phyloP scores from a whole-genome alignment of 2,329 filamentous ascomycete species.

The Capronia americana region DNA sequence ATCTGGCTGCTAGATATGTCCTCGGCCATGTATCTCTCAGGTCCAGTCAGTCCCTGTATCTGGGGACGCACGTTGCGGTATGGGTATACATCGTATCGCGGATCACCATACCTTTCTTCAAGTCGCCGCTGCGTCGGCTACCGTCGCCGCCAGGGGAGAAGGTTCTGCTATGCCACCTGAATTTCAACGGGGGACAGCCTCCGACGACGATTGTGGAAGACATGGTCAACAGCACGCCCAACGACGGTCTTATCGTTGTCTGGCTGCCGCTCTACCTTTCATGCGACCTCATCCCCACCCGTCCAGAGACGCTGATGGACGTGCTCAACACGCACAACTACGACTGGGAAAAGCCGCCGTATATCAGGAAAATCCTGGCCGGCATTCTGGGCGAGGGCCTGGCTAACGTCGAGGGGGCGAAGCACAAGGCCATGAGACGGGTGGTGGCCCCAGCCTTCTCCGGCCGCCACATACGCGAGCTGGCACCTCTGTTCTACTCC shows the following conservation, averaged over 20 bases:
- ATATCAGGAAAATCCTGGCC: constrained; percentile 53
- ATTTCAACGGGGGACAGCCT: constrained; percentile 12
- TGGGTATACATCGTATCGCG: constrained; percentile 14
- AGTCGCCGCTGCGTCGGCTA: constrained; percentile 17
- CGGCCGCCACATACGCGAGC: constrained; percentile 80
- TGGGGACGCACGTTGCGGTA: background rate
- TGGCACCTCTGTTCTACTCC: constrained; percentile 84
- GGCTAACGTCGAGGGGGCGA: constrained; percentile 84
- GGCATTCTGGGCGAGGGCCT: constrained; percentile 55
- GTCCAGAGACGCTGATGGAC: constrained; percentile 52
- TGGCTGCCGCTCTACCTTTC: constrained; percentile 15
- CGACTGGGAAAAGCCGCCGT: constrained; percentile 60
- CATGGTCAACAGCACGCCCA: constrained; percentile 19
- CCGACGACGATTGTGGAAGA: constrained; percentile 9
- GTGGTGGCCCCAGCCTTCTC: constrained; percentile 80
- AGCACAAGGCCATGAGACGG: constrained; percentile 79
- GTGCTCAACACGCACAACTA: constrained; percentile 61
- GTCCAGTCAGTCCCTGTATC: background rate
- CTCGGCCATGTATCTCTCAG: background rate
- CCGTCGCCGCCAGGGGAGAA: constrained; percentile 21
- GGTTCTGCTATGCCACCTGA: constrained; percentile 15
- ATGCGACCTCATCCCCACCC: constrained; percentile 16
- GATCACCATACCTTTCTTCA: constrained; percentile 22
- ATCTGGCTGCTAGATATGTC: background rate
- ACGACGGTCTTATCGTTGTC: constrained; percentile 24